A percentile compares a stretch with the other conserved stretches of the same genome.
phyloP scores from a whole-genome alignment of 2,329 filamentous ascomycete genomes.

The Sporothrix luriei region DNA sequence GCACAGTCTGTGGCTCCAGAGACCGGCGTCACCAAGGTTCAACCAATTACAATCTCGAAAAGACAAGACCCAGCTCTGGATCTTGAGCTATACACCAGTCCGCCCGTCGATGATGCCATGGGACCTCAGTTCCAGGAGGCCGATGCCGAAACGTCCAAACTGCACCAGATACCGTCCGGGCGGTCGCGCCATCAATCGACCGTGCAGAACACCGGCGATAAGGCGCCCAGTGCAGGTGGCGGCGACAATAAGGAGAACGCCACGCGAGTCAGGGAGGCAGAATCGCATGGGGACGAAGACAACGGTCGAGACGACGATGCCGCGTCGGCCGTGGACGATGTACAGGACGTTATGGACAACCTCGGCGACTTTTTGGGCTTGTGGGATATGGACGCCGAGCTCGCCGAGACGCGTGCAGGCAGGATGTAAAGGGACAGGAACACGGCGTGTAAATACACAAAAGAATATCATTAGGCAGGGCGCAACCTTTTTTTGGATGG shows the following conservation, averaged over 20 bases:
- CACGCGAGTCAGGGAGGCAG: background rate
- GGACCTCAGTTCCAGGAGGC: slow-evolving; percentile 54
- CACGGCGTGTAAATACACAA: background rate
- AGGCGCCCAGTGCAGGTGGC: background rate
- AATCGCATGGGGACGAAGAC: slow-evolving; percentile 30
- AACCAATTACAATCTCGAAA: background rate
- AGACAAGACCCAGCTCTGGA: slow-evolving; percentile 5
- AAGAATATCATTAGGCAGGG: slow-evolving; percentile 1
- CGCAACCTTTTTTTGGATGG: background rate
- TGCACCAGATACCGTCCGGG: slow-evolving; percentile 24
- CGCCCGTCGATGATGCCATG: slow-evolving; percentile 50
- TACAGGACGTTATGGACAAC: slow-evolving; percentile 51
- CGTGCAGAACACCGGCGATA: slow-evolving; percentile 7
- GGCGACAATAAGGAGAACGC: slow-evolving; percentile 25
- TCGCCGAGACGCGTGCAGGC: slow-evolving; percentile 40
- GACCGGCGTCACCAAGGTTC: background rate
- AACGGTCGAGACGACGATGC: slow-evolving; percentile 19
- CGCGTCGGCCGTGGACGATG: slow-evolving; percentile 45
- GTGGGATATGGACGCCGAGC: slow-evolving; percentile 46
- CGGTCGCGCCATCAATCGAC: slow-evolving; percentile 24
- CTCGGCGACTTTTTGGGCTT: slow-evolving; percentile 50
- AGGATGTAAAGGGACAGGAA: background rate
- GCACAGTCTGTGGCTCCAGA: background rate
- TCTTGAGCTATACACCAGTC: slow-evolving; percentile 42
- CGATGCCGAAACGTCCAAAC: slow-evolving; percentile 40